Evolutionary conservation across 2,329 filamentous ascomycete genomes (phyloP).

Genomic region (Aspergillus fumigatiaffinis): DNA sequence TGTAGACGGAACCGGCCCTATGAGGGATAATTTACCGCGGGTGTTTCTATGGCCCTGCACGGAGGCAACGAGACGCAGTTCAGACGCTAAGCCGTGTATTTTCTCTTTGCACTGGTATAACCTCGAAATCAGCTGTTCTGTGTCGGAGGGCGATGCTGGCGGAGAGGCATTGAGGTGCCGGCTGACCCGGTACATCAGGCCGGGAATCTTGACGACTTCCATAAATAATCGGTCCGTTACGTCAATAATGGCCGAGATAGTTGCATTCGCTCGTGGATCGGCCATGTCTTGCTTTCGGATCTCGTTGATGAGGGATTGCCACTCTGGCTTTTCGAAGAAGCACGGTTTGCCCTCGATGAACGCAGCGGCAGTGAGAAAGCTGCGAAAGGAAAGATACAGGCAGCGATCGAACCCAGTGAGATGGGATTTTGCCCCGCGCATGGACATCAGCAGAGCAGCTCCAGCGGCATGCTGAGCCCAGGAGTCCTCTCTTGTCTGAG

Average conservation of each 20-base stretch:
- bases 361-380: constrained; percentile 31
- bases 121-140: background rate
- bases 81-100: background rate
- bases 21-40: constrained; percentile 9
- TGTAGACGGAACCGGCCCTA: constrained; percentile 19
- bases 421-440: constrained; percentile 28
- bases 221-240: constrained; percentile 22
- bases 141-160: background rate
- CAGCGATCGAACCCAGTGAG: constrained; percentile 28
- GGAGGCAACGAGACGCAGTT: constrained; percentile 14
- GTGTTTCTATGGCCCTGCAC: constrained; percentile 7
- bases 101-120: background rate
- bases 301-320: constrained; percentile 24
- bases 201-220: constrained; percentile 21
- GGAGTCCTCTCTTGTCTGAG: constrained; percentile 27
- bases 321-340: constrained; percentile 29
- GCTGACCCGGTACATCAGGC: constrained; percentile 13
- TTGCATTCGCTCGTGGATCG: constrained; percentile 13
- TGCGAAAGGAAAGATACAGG: constrained; percentile 32
- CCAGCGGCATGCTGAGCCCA: constrained; percentile 34
- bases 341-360: constrained; percentile 27
- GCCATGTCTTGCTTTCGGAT: constrained; percentile 26
- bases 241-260: constrained; percentile 21
- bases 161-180: constrained; percentile 5
- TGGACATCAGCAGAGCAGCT: constrained; percentile 27